Evolutionary conservation across 2,329 filamentous ascomycete genomes (phyloP).

Genomic region (Grosmannia clavigera): DNA sequence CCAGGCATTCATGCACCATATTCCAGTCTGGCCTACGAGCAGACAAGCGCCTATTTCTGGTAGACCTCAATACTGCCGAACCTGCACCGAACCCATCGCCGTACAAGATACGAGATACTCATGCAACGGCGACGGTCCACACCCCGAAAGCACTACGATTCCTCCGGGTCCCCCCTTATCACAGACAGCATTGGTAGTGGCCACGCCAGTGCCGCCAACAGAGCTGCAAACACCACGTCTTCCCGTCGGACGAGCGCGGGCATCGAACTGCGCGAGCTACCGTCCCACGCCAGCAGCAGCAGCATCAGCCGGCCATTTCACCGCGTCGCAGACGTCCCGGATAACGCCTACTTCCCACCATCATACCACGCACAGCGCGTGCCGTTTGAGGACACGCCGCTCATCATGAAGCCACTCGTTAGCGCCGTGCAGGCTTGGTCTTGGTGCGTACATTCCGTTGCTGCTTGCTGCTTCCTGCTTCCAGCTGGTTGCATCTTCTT

Average conservation of each 20-base stretch:
- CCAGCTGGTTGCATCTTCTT: too few species aligned
- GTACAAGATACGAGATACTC: neutral
- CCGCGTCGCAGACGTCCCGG: neutral
- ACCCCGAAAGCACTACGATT: conserved; percentile 1
- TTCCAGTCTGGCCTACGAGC: neutral
- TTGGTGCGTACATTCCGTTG: conserved; percentile 49
- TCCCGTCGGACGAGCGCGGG: neutral
- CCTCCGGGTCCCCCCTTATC: neutral
- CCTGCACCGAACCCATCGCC: neutral
- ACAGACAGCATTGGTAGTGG: neutral
- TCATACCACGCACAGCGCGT: neutral
- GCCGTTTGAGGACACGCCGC: conserved; percentile 4
- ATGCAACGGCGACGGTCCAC: conserved; percentile 13
- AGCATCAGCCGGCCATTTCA: conserved; percentile 8
- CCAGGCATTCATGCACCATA: neutral
- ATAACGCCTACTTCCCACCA: neutral
- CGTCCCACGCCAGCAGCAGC: conserved; percentile 11
- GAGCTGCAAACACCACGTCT: neutral
- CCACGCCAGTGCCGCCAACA: neutral
- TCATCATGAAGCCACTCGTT: conserved; percentile 86
- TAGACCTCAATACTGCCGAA: neutral
- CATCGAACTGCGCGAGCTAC: conserved; percentile 12
- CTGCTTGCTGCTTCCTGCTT: neutral
- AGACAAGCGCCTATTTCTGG: neutral
- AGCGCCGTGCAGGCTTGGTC: conserved; percentile 88